phyloP scores from a whole-genome alignment of 1,284 basidiomycete genomes.

The Moniliophthora roreri region DNA sequence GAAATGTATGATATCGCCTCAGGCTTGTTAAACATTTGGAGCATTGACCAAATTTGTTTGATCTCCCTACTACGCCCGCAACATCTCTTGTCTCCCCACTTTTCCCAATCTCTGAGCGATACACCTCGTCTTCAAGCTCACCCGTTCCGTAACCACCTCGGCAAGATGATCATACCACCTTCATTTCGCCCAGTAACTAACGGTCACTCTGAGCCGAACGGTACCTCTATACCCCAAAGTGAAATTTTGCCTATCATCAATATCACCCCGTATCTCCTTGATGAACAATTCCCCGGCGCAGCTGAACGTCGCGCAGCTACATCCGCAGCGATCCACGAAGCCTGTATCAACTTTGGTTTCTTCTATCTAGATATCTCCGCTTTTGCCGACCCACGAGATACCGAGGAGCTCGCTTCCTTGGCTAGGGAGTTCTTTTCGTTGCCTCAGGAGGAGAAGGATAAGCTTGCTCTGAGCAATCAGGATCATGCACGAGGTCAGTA shows the following conservation, averaged over 20 bases:
- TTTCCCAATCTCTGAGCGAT: too few species aligned
- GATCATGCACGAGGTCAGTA: conserved; percentile 73
- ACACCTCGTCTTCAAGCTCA: too few species aligned
- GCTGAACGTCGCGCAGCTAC: conserved; percentile 40
- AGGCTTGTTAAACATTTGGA: neutral
- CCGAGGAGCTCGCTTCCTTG: conserved; percentile 63
- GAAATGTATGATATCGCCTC: too few species aligned
- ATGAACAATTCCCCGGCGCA: conserved; percentile 26
- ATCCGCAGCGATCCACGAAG: conserved; percentile 65
- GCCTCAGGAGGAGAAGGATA: conserved; percentile 73
- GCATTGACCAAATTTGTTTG: neutral
- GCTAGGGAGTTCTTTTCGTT: conserved; percentile 72
- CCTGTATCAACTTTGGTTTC: conserved; percentile 81
- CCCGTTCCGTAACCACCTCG: too few species aligned
- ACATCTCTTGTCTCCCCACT: too few species aligned
- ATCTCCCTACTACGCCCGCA: too few species aligned
- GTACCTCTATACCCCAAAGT: conserved; percentile 2
- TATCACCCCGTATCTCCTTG: conserved; percentile 53
- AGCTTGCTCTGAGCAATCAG: conserved; percentile 60
- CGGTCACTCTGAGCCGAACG: neutral
- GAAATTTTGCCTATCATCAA: conserved; percentile 49
- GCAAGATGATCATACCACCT: too few species aligned
- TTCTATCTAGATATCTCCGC: conserved; percentile 78
- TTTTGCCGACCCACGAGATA: conserved; percentile 55
- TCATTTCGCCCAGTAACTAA: neutral